Conservation (phyloP, 2,329 filamentous ascomycete species). For the Cucurbitaria berberidis region DNA sequence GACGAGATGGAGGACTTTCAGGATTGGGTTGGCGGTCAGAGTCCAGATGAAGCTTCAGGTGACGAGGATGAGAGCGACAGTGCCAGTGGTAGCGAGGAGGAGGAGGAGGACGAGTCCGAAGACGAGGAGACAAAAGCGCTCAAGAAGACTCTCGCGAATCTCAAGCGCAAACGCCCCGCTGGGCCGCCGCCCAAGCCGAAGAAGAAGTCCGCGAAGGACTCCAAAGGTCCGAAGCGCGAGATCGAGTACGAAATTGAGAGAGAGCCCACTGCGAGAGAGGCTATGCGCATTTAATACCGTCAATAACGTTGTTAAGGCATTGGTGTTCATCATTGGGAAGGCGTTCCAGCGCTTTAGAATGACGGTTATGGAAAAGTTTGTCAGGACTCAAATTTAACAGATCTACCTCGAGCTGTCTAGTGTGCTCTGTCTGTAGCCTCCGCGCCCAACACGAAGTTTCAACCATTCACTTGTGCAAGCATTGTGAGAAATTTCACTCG, state of each 20-base stretch:
- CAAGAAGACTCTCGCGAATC: conserved; percentile 60
- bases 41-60: conserved; percentile 60
- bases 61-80: conserved; percentile 66
- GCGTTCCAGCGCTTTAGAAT: conserved; percentile 16
- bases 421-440: background rate
- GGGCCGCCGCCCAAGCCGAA: conserved; percentile 60
- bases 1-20: conserved; percentile 76
- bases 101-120: conserved; percentile 63
- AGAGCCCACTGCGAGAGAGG: conserved; percentile 55
- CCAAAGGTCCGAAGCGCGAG: conserved; percentile 67
- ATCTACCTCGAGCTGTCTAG: background rate
- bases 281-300: conserved; percentile 40
- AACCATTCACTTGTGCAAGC: background rate
- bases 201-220: conserved; percentile 59
- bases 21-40: conserved; percentile 86
- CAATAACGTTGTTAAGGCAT: conserved; percentile 14
- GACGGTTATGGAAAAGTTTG: conserved; percentile 12
- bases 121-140: conserved; percentile 61
- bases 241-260: conserved; percentile 80
- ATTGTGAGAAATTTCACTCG: background rate
- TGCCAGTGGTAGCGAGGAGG: conserved; percentile 55
- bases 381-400: background rate
- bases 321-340: conserved; percentile 21
- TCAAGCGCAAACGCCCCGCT: conserved; percentile 63
- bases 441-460: background rate